Percentiles rank a stretch among this genome's conserved stretches.
These are phyloP conservation scores for Phyllosticta citrichinensis DNA, from an alignment of 2,329 filamentous ascomycete species.

Conservation along the genomic window DNA sequence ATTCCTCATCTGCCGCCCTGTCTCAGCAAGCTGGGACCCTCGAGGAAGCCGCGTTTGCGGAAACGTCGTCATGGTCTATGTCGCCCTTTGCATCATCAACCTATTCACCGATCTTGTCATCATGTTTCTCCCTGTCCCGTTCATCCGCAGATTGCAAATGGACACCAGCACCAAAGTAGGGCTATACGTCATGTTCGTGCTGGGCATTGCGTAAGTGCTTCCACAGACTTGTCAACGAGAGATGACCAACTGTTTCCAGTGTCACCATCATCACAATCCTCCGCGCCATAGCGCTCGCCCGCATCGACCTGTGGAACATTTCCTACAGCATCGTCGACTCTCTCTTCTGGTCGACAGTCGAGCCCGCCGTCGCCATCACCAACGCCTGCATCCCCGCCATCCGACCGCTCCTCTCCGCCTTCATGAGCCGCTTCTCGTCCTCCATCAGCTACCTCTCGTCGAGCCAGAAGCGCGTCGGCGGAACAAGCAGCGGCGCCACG, in stretches of 20 bases:
- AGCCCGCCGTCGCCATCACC: constrained; percentile 31
- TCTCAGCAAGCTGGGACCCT: constrained; percentile 28
- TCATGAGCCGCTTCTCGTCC: neutral
- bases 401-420: constrained; percentile 26
- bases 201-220: constrained; percentile 11
- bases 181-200: constrained; percentile 8
- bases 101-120: constrained; percentile 12
- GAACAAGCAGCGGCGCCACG: neutral
- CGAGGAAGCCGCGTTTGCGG: constrained; percentile 23
- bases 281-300: constrained; percentile 25
- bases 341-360: constrained; percentile 28
- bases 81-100: constrained; percentile 9
- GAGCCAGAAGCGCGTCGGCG: neutral
- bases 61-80: constrained; percentile 15
- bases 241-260: constrained; percentile 15
- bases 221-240: neutral
- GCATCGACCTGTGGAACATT: constrained; percentile 26
- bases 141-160: constrained; percentile 12
- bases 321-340: constrained; percentile 26
- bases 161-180: constrained; percentile 10
- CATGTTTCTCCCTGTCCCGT: constrained; percentile 11
- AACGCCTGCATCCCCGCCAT: constrained; percentile 33
- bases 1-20: constrained; percentile 28
- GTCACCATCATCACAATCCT: constrained; percentile 28
- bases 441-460: neutral